phyloP scores from a whole-genome alignment of 495 filamentous ascomycete genomes.

The Aspergillus incahuasiensis region DNA sequence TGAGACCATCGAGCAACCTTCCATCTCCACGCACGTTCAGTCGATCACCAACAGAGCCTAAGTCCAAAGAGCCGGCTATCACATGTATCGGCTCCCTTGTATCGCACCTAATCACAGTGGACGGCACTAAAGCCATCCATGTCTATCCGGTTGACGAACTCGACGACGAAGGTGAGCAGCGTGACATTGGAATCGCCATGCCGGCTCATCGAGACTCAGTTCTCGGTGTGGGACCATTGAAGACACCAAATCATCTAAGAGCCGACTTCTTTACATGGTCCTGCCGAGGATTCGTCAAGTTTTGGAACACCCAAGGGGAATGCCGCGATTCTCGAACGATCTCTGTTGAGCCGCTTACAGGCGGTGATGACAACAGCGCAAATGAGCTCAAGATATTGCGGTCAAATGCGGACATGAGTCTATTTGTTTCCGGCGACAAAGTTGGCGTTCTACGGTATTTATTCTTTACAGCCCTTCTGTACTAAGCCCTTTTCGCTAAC shows the following conservation, averaged over 20 bases:
- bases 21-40: conserved; percentile 24
- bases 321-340: conserved; percentile 60
- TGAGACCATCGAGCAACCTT: conserved; percentile 26
- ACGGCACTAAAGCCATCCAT: conserved; percentile 66
- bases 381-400: conserved; percentile 76
- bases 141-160: conserved; percentile 45
- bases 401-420: conserved; percentile 53
- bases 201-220: conserved; percentile 76
- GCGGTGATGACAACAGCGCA: conserved; percentile 51
- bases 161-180: conserved; percentile 27
- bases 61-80: conserved; percentile 32
- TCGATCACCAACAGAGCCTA: conserved; percentile 21
- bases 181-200: conserved; percentile 28
- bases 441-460: conserved; percentile 71
- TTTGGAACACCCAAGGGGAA: conserved; percentile 74
- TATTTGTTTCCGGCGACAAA: conserved; percentile 78
- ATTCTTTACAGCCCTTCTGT: neutral
- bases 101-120: conserved; percentile 68
- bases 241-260: conserved; percentile 47
- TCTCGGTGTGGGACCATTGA: conserved; percentile 64
- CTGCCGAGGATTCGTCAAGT: conserved; percentile 65
- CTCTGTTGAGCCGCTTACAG: conserved; percentile 59
- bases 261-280: conserved; percentile 89
- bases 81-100: conserved; percentile 67
- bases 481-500: conserved; percentile 14